Evolutionary conservation across 1,284 basidiomycete species (phyloP).

Genomic region (Trametes polyzona): DNA sequence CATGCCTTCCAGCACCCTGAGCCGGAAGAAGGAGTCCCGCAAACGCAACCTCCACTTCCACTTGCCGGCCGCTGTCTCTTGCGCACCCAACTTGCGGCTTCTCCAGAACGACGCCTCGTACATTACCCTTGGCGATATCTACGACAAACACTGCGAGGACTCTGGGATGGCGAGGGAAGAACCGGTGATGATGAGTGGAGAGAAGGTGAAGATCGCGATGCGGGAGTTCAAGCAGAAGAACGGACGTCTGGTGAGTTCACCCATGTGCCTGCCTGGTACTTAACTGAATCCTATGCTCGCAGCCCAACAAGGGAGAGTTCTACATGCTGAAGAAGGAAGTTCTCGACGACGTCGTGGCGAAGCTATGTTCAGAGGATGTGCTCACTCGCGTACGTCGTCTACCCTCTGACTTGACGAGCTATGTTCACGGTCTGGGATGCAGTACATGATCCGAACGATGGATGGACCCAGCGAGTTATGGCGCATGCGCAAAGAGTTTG

Average conservation of each 20-base stretch:
- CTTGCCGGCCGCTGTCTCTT: slow-evolving; percentile 86
- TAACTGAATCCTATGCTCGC: not conserved
- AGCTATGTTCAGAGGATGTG: slow-evolving; percentile 91
- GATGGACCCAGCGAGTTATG: slow-evolving; percentile 86
- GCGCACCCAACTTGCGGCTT: slow-evolving; percentile 84
- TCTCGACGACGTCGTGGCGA: slow-evolving; percentile 87
- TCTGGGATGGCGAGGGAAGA: slow-evolving; percentile 87
- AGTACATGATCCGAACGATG: slow-evolving; percentile 95
- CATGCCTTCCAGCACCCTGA: slow-evolving; percentile 62
- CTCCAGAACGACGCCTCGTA: slow-evolving; percentile 94
- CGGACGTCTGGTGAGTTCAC: slow-evolving; percentile 19
- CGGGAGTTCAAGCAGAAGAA: slow-evolving; percentile 59
- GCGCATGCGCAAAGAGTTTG: slow-evolving; percentile 98
- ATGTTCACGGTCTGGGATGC: slow-evolving; percentile 1
- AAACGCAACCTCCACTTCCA: slow-evolving; percentile 94
- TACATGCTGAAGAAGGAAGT: slow-evolving; percentile 85
- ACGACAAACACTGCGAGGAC: slow-evolving; percentile 87
- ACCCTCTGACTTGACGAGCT: too few species aligned
- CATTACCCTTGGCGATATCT: slow-evolving; percentile 91
- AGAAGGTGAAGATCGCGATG: slow-evolving; percentile 78
- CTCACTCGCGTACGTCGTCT: slow-evolving; percentile 73
- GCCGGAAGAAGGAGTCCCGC: slow-evolving; percentile 90
- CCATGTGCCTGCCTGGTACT: not conserved
- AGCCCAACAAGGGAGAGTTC: slow-evolving; percentile 73
- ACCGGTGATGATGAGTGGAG: slow-evolving; percentile 82